Percentiles rank a stretch among this genome's conserved stretches.
phyloP scores from a whole-genome alignment of 1,284 basidiomycete species.

The Cystobasidium sp. region DNA sequence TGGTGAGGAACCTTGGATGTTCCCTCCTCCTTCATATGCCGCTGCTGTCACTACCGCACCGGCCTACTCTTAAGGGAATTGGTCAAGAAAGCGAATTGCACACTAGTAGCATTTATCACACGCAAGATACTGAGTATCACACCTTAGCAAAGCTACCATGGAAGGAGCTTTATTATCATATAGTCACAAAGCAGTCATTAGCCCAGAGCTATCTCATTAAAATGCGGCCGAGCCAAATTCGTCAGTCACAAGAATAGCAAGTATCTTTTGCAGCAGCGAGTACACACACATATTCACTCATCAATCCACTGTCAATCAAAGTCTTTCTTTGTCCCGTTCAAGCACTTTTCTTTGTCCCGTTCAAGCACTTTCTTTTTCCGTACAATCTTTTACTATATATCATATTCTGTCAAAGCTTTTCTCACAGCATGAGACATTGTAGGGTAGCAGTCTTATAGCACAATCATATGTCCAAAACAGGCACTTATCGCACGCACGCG shows the following conservation, averaged over 20 bases:
- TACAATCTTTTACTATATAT: no score
- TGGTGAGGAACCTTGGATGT: constrained; percentile 63
- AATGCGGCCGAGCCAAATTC: neutral
- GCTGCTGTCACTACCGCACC: constrained; percentile 48
- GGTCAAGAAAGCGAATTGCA: neutral
- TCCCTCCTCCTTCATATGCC: constrained; percentile 51
- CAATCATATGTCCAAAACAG: no score
- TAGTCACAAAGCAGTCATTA: constrained; percentile 2
- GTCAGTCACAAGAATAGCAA: neutral
- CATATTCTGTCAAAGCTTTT: no score
- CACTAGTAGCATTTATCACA: neutral
- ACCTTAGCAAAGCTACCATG: neutral
- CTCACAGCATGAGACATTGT: no score
- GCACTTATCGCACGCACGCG: no score
- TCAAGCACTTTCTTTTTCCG: no score
- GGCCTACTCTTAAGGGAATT: constrained; percentile 44
- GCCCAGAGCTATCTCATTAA: constrained; percentile 2
- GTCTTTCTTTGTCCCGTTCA: no score
- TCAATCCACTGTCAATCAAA: neutral
- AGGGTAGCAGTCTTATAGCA: no score
- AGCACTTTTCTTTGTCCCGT: no score
- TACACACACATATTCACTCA: neutral
- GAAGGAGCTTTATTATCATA: no score
- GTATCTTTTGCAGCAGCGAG: neutral
- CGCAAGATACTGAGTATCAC: neutral